Conservation (phyloP, 768 basidiomycete species). For the Coprinellus aureogranulatus region DNA sequence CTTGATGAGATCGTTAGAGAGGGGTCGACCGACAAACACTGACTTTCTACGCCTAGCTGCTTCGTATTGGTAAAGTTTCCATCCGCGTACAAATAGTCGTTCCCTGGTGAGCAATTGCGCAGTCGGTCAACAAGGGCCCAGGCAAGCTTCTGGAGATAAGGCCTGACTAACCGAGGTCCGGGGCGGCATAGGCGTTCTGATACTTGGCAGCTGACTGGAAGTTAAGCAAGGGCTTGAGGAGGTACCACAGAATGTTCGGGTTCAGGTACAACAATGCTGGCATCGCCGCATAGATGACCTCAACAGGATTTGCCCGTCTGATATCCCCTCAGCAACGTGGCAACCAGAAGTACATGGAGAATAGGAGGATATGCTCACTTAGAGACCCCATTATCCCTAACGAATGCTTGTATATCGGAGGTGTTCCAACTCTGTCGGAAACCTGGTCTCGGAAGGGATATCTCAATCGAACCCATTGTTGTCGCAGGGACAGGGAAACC, state of each 20-base stretch:
- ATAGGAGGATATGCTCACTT: slow-evolving; percentile 28
- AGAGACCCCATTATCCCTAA: slow-evolving; percentile 46
- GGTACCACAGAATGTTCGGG: slow-evolving; percentile 35
- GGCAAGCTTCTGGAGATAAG: too few relatives aligned
- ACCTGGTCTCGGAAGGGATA: slow-evolving; percentile 32
- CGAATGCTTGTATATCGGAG: slow-evolving; percentile 43
- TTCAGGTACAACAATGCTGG: slow-evolving; percentile 45
- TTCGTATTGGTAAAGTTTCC: slow-evolving; percentile 16
- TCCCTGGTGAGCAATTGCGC: too few relatives aligned
- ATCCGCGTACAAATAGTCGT: slow-evolving; percentile 15
- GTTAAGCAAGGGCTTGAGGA: slow-evolving; percentile 48
- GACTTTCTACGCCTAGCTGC: slow-evolving; percentile 23
- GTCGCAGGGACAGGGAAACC: slow-evolving; percentile 41
- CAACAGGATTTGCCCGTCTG: slow-evolving; percentile 42
- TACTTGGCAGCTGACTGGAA: slow-evolving; percentile 37
- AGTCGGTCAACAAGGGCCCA: too few relatives aligned
- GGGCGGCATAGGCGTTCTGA: slow-evolving; percentile 22
- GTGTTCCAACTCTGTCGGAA: slow-evolving; percentile 31
- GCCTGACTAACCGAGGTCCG: slow-evolving; percentile 30
- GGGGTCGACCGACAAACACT: neutral
- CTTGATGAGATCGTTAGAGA: neutral
- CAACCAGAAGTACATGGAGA: neutral
- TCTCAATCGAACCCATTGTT: slow-evolving; percentile 46
- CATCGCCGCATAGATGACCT: slow-evolving; percentile 44
- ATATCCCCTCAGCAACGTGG: neutral